Base-by-base conservation (phyloP, 2,329 filamentous ascomycete genomes). In the Fusarium pseudocircinatum region DNA sequence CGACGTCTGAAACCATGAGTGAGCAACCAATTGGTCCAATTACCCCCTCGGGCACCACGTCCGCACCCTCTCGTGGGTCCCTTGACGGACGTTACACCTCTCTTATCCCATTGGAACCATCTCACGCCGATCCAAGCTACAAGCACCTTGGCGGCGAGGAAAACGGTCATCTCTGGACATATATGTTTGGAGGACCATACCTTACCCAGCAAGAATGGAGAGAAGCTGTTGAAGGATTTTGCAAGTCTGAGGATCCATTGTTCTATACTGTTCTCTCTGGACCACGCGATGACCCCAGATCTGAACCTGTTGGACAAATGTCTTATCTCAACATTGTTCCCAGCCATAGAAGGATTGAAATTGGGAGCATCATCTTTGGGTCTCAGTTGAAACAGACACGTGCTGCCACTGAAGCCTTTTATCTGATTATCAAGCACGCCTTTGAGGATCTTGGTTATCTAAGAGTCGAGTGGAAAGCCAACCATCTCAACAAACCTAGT, bases 401-500 rank as follows among this genome's bases (percentile, higher is more conserved):
- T 0, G 84, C 83, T 12, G 87, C 89, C 0, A 92, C 89, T 0
- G 90, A 92, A 77, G 84, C 85, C 0, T 83, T 88, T 68, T 91
- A 87, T 67, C 80, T 92, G 3, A 78, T 91, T n/a, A 83, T 88
- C 47, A 81, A 82, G 42, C 82, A 89, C 61, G 85, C 85, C 0
- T 88, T 92, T 72, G 75, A 87, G 7, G 82, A 84, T 5, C 77
- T 91, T 28, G 84, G 86, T 0, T 90, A 89, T 76, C 79, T 86
- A 7, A 82, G 90, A 13, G 85, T 91, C 8, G 90, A 92, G 78
- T 92, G 91, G 90, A 92, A 92, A 75, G 89, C 88, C 60, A 86
- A 92, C 76, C 73, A 83, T 22, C 80, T 89, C 16, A 92, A 92
- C 75, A 81, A 74, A 40, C 82, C 85, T 1, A 90, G 88, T 49